Evolutionary conservation across 257 asterid species (phyloP).

Genomic region (Plantago major): DNA sequence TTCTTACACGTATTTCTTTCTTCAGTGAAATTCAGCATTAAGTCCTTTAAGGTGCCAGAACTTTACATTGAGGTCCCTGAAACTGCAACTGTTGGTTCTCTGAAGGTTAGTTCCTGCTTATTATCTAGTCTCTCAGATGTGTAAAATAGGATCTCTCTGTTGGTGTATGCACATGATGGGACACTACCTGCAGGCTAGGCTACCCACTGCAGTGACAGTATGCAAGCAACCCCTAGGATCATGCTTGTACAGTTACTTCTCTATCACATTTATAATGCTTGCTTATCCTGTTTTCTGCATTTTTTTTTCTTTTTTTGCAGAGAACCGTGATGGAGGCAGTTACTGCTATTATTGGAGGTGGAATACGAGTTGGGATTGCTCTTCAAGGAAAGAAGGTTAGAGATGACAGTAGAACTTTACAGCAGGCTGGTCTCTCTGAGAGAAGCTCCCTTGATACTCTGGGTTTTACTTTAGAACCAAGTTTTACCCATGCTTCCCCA

Average conservation of each 20-base stretch:
- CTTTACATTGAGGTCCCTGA: slow-evolving; percentile 92
- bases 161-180: too few relatives aligned
- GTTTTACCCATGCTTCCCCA: slow-evolving; percentile 28
- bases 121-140: slow-evolving; percentile 7
- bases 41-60: slow-evolving; percentile 95
- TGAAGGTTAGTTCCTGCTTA: slow-evolving; percentile 52
- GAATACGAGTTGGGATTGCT: slow-evolving; percentile 65
- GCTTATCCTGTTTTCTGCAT: slow-evolving; percentile 10
- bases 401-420: slow-evolving; percentile 62
- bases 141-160: not conserved
- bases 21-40: slow-evolving; percentile 83
- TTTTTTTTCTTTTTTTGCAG: slow-evolving; percentile 33
- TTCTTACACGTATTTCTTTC: slow-evolving; percentile 21
- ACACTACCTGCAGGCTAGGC: too few relatives aligned
- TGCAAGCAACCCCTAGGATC: not conserved
- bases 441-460: slow-evolving; percentile 46
- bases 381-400: slow-evolving; percentile 70
- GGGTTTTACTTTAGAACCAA: slow-evolving; percentile 66
- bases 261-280: not conserved
- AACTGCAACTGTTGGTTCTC: slow-evolving; percentile 79
- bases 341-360: slow-evolving; percentile 53
- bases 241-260: too few relatives aligned
- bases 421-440: slow-evolving; percentile 69
- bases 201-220: too few relatives aligned
- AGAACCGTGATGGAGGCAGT: slow-evolving; percentile 78